Conservation (phyloP, 768 basidiomycete genomes). For the Exidia glandulosa region DNA sequence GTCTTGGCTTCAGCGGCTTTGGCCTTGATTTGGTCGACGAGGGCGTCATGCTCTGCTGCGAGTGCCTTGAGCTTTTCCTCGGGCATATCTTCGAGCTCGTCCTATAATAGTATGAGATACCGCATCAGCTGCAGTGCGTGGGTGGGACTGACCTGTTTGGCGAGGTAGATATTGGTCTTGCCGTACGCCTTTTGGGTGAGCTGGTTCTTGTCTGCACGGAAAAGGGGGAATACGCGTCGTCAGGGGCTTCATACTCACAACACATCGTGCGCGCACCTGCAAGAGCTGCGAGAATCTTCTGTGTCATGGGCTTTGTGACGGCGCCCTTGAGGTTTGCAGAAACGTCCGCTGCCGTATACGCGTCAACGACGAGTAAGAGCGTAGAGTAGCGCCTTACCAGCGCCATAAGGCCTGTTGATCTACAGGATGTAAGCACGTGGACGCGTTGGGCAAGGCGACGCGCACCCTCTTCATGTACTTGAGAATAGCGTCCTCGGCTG, state of each 20-base stretch:
- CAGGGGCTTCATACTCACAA: background rate
- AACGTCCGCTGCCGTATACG: conserved; percentile 49
- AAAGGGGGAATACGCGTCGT: background rate
- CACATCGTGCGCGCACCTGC: conserved; percentile 24
- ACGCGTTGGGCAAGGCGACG: conserved; percentile 1
- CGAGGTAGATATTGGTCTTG: conserved; percentile 80
- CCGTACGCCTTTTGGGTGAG: conserved; percentile 79
- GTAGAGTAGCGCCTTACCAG: conserved; percentile 21
- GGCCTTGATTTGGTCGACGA: conserved; percentile 50
- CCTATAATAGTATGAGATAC: conserved; percentile 27
- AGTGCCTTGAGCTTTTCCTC: conserved; percentile 49
- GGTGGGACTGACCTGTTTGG: conserved; percentile 36
- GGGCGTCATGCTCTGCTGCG: conserved; percentile 42
- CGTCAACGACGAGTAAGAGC: background rate
- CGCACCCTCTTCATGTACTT: conserved; percentile 67
- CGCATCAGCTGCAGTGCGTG: background rate
- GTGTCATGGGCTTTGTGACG: conserved; percentile 71
- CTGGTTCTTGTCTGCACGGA: conserved; percentile 68
- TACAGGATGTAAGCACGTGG: conserved; percentile 22
- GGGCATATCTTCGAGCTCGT: conserved; percentile 53
- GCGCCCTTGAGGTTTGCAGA: conserved; percentile 85
- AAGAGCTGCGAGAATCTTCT: conserved; percentile 70
- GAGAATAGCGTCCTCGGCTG: conserved; percentile 66
- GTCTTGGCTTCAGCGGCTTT: conserved; percentile 40
- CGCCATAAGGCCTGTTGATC: conserved; percentile 93